Evolutionary conservation across 129 eudicot species (phyloP).

Genomic region (Escallonia rubra): DNA sequence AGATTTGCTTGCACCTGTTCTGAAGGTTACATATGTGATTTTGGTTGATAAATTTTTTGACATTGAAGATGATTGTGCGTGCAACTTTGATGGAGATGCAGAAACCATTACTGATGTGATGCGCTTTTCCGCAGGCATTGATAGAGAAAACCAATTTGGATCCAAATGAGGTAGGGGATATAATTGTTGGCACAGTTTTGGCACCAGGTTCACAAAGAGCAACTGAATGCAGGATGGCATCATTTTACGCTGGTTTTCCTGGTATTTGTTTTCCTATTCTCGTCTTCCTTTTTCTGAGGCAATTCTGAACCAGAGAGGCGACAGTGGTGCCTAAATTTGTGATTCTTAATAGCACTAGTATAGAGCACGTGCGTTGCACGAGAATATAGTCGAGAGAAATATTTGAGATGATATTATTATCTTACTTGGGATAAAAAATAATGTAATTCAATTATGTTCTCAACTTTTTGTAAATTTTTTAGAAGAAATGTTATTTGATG

Average conservation of each 20-base stretch:
- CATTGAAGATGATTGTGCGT: not conserved
- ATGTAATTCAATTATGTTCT: too few relatives aligned
- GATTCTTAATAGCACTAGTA: too few relatives aligned
- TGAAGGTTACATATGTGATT: conserved; percentile 47
- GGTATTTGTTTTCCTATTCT: conserved; percentile 31
- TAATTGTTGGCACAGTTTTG: conserved; percentile 86
- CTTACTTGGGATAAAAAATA: too few relatives aligned
- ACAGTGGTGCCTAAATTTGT: too few relatives aligned
- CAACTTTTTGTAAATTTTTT: too few relatives aligned
- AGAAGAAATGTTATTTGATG: too few relatives aligned
- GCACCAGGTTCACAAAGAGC: conserved; percentile 93
- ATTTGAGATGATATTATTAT: too few relatives aligned
- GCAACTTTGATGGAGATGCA: not conserved
- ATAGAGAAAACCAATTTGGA: conserved; percentile 82
- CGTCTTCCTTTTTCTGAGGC: too few relatives aligned
- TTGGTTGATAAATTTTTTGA: not conserved
- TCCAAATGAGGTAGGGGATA: conserved; percentile 95
- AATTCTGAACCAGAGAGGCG: too few relatives aligned
- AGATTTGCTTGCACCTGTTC: conserved; percentile 87
- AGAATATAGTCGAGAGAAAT: too few relatives aligned
- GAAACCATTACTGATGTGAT: not conserved
- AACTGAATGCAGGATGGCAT: conserved; percentile 96
- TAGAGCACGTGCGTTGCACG: too few relatives aligned
- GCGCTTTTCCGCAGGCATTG: conserved; percentile 45
- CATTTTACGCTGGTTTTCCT: conserved; percentile 95